A percentile compares a stretch with the other conserved stretches of the same genome.
Evolutionary conservation across 495 filamentous ascomycete genomes (phyloP).

Genomic region (Pyronema domesticum): DNA sequence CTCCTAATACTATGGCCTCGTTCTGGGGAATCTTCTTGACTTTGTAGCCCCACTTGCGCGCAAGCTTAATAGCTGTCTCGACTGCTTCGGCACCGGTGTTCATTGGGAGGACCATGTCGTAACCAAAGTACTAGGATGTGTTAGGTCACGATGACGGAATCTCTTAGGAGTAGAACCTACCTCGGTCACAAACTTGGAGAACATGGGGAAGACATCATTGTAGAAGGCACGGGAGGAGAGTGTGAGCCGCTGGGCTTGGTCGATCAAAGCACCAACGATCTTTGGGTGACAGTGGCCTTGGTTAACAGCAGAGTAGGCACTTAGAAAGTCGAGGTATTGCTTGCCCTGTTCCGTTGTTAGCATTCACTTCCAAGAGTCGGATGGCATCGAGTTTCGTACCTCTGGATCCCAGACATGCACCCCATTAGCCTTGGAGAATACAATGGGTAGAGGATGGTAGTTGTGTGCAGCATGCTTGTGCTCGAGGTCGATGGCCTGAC

Average conservation of each 20-base stretch:
- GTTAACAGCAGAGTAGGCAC: constrained; percentile 94
- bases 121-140: constrained; percentile 50
- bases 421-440: constrained; percentile 68
- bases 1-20: constrained; percentile 70
- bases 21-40: constrained; percentile 75
- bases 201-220: constrained; percentile 96
- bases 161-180: constrained; percentile 13
- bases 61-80: constrained; percentile 93
- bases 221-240: constrained; percentile 93
- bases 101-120: constrained; percentile 98
- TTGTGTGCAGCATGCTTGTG: constrained; percentile 85
- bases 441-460: constrained; percentile 91
- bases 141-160: not conserved
- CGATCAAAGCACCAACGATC: constrained; percentile 70
- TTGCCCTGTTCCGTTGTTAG: constrained; percentile 36
- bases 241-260: constrained; percentile 79
- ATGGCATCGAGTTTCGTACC: constrained; percentile 7
- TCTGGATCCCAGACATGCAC: constrained; percentile 93
- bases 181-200: constrained; percentile 76
- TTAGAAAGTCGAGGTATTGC: constrained; percentile 94
- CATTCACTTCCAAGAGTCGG: not conserved
- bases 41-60: constrained; percentile 98
- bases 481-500: constrained; percentile 61
- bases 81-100: constrained; percentile 99
- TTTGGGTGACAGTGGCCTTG: constrained; percentile 98